Evolutionary conservation across 768 basidiomycete genomes (phyloP), one percentile per base, ranked within the genome.

Genomic region (Pleurotus tuoliensis): DNA sequence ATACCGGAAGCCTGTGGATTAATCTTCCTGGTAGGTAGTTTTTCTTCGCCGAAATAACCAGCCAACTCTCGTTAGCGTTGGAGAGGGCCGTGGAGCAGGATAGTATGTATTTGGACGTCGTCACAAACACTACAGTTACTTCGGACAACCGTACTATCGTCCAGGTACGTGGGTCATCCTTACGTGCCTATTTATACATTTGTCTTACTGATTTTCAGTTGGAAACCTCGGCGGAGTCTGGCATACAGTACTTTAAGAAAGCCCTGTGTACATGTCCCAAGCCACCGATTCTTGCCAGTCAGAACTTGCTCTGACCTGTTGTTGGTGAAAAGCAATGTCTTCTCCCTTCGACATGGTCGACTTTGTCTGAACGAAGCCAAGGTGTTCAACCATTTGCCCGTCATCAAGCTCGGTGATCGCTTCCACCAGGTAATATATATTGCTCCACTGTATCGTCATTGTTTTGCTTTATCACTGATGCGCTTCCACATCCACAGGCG

Each of bases 381-480:
- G 62, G 87, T 92, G 85, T 94, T 94, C 66, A 83, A 81, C 65
- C 88, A 83, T 16, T 86, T 91, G 25, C 96, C 94, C 13, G 93
- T 96, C 49, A 90, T 98, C 80, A 97, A 97, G 77, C 83, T 97
- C 47, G 94, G 94, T 45, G 92, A 94, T 70, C 90, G 91, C 69
- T 97, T 98, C 84, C 97, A 95, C 81, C 94, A 92, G 83, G 90
- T 91, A 55, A 40, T 69, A 18, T 8, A 54, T 13, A 41, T 22
- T 25, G 5, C 37, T n/a, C 39, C 41, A 47, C 11, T 40, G 37
- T 38, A 41, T 41, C 1, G 0, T 12, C 40, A 0, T 13, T 16
- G 40, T 7, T 16, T 52, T 18, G 27, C 8, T 34, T 9, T 34
- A 34, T 34, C 30, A 9, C 30, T 9, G 9, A 34, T 34, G 30